Evolutionary conservation across 768 basidiomycete species (phyloP), one percentile per base, ranked within the genome.

Genomic region (Porphyrellus cyaneotinctus): DNA sequence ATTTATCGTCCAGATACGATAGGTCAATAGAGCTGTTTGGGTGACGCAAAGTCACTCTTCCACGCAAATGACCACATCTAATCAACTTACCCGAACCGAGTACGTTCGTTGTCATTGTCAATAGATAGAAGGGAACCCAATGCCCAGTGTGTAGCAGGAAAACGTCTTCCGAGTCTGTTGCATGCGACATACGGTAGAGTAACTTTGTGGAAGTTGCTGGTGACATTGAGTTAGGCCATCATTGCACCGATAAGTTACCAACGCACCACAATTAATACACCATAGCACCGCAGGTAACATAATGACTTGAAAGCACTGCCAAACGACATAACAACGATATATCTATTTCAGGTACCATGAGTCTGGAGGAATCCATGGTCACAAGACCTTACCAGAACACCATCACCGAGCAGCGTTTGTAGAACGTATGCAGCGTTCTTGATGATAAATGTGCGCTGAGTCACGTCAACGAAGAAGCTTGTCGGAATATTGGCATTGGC

Each of bases 401-500:
- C 63, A 47, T 64, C 63, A 20, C 60, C 57, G 17, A 64, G 48
- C 12, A 64, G 32, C 1, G 60, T 64, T 43, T 67, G 66, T n/a
- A 67, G n/a, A 35, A 52, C 37, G 13, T 65, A 70, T 13, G 66
- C 52, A 1, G 39, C 51, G 31, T 48, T 66, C 48, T 71, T 71
- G 51, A 67, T 59, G 22, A 72, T 44, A 45, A 69, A 70, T 1
- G 69, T 66, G 18, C 33, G 53, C 23, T 71, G 59, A 38, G 59
- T 61, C 6, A 53, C 47, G 44, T 67, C 62, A 4, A 60, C 61
- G 53, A 72, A 70, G 51, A 64, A 72, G 4, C 47, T 61, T 9
- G 47, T 10, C 3, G 71, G 64, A 10, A 23, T 58, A 23, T 52
- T 48, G 10, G 64, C 56, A 43, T 61, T 37, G 31, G 20, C 38